phyloP scores from a whole-genome alignment of 1,139 yeast species.

The Blastobotrys elegans region DNA sequence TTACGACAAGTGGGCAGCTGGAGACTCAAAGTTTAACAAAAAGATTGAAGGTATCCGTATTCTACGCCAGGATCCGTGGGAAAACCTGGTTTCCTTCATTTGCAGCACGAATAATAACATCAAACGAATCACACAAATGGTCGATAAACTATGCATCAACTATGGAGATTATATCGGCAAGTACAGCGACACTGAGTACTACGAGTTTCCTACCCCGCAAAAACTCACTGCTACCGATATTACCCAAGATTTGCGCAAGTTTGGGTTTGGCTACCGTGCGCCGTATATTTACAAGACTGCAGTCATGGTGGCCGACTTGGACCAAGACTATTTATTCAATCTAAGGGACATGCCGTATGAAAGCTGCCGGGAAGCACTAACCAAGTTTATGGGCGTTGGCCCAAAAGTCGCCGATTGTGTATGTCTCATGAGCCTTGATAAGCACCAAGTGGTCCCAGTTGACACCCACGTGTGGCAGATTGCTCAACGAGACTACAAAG shows the following conservation, averaged over 20 bases:
- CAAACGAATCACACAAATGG: conserved; percentile 89
- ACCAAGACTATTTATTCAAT: conserved; percentile 28
- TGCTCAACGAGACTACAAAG: conserved; percentile 74
- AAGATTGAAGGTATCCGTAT: conserved; percentile 71
- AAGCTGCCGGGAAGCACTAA: conserved; percentile 58
- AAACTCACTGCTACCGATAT: conserved; percentile 40
- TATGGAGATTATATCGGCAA: conserved; percentile 63
- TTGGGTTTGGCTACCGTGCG: conserved; percentile 93
- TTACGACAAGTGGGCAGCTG: conserved; percentile 55
- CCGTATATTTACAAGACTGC: conserved; percentile 83
- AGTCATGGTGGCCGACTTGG: conserved; percentile 36
- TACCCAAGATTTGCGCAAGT: conserved; percentile 43
- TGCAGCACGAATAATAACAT: conserved; percentile 97
- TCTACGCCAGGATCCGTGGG: conserved; percentile 95
- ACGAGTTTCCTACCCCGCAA: conserved; percentile 68
- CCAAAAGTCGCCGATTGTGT: conserved; percentile 98
- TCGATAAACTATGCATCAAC: conserved; percentile 66
- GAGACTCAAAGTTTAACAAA: conserved; percentile 47
- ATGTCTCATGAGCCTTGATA: conserved; percentile 84
- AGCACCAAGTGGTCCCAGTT: conserved; percentile 86
- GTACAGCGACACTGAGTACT: conserved; percentile 54
- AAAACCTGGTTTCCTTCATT: conserved; percentile 79
- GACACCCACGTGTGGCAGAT: conserved; percentile 97
- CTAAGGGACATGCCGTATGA: conserved; percentile 47
- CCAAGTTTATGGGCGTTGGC: conserved; percentile 82